Base-by-base conservation (phyloP, 2,329 filamentous ascomycete genomes). In the Claviceps humidiphila region DNA sequence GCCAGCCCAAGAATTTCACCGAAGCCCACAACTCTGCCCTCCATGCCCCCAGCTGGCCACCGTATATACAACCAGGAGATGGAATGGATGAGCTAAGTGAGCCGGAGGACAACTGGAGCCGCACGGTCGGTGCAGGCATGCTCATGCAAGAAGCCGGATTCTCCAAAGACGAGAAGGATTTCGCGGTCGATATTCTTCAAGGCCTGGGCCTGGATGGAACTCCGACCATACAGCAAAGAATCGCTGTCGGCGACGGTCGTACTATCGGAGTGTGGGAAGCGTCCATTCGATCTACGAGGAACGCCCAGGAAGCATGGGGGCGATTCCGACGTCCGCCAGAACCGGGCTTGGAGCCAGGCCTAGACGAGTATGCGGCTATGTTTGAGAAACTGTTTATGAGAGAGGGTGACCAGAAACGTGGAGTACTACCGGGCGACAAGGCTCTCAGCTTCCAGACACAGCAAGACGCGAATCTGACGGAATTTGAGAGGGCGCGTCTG, bases 401-500 rank as follows among this genome's bases (percentile, higher is more conserved):
- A 38, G 61, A 67, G 46, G 64, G 56, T 14, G 58, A 61, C n/a
- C 44, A 57, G 4, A 48, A 58, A 3, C 56, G 56, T 37, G 58
- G 55, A 2, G 54, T 72, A 14, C 61, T 78, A 2, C 80, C 84
- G 5, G 85, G 85, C 13, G 84, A 87, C 58, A 70, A 70, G 41
- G 72, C 80, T 20, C 68, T 81, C 20, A 73, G 78, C 52, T 63
- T 69, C 56, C 55, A 62, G 17, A 61, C 63, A 5, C 55, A 62
- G 49, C 54, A 63, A 41, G 59, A 67, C 13, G 68, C 70, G 64
- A 86, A 74, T 64, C 75, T 74, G 60, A 85, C 73, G 54, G 75
- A 82, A n/a, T 78, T 82, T 51, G 84, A 86, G 53, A 79, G 78
- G 57, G 75, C 80, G 41, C 73, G 79, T n/a, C 68, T 81, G 44